Conservation (phyloP, 208 protist genomes). For the Acanthamoeba culbertsoni region DNA sequence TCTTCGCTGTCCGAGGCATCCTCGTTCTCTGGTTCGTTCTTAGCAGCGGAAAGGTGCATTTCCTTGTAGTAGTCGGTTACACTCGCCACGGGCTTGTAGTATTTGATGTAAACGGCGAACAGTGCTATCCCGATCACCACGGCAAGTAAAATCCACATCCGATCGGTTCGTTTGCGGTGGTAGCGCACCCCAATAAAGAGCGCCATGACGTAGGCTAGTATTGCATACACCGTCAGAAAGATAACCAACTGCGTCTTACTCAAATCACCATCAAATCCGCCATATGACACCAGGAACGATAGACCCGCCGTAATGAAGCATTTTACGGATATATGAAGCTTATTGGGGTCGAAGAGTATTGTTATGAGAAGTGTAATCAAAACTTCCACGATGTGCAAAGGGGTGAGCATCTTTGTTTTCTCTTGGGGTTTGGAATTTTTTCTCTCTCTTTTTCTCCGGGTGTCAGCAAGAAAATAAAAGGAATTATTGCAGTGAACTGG, state of each 20-base stretch:
- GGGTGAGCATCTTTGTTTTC: neutral
- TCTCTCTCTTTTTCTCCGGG: neutral
- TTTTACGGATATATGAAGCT: neutral
- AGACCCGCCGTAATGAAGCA: neutral
- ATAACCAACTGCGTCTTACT: neutral
- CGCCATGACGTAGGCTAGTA: neutral
- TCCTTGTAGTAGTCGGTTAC: slow-evolving; percentile 55
- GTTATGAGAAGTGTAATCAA: neutral
- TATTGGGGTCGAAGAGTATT: slow-evolving; percentile 14
- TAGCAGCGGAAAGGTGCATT: neutral
- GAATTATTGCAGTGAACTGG: neutral
- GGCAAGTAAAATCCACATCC: slow-evolving; percentile 7
- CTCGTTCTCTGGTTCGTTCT: neutral
- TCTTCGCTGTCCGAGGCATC: neutral
- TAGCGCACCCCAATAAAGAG: slow-evolving; percentile 2
- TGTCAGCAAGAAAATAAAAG: neutral
- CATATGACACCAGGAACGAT: neutral
- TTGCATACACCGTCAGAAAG: neutral
- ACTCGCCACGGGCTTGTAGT: neutral
- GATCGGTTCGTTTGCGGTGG: neutral
- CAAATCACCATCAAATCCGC: neutral
- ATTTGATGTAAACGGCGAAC: neutral
- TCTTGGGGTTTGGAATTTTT: neutral
- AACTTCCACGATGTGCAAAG: neutral
- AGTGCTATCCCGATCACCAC: neutral